These are phyloP conservation scores for Penicillium antarcticum DNA, from an alignment of 495 filamentous ascomycete species.

Conservation along the genomic window DNA sequence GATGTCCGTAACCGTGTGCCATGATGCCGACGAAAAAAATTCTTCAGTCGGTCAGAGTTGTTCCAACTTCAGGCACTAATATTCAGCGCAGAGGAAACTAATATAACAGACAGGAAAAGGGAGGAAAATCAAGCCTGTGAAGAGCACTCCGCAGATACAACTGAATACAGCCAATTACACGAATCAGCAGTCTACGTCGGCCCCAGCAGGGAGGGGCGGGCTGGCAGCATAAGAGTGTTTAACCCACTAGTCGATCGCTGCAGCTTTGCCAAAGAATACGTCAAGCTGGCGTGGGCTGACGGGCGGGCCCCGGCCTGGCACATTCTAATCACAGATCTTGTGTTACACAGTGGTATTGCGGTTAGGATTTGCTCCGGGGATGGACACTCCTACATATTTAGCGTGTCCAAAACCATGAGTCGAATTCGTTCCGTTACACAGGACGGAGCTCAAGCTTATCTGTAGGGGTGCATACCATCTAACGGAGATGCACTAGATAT, in stretches of 20 bases:
- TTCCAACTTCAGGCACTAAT: neutral
- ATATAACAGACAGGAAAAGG: neutral
- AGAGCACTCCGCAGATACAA: neutral
- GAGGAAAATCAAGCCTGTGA: neutral
- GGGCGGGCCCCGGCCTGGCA: slow-evolving; percentile 10
- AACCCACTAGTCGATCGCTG: slow-evolving; percentile 24
- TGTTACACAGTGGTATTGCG: neutral
- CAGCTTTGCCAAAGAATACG: slow-evolving; percentile 22
- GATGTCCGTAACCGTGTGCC: slow-evolving; percentile 4
- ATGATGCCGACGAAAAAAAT: slow-evolving; percentile 4
- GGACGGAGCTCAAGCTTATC: neutral
- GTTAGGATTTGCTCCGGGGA: neutral
- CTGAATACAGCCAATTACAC: neutral
- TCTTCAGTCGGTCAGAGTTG: neutral
- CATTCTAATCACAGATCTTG: slow-evolving; percentile 8
- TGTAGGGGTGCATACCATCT: slow-evolving; percentile 8
- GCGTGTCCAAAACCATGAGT: neutral
- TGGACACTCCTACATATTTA: neutral
- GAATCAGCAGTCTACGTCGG: slow-evolving; percentile 3
- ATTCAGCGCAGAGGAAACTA: neutral
- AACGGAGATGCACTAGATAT: slow-evolving; percentile 9
- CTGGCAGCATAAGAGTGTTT: slow-evolving; percentile 11
- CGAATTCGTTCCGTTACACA: slow-evolving; percentile 7
- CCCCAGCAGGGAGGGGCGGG: slow-evolving; percentile 1
- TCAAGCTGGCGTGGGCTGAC: slow-evolving; percentile 19